Percentiles rank a stretch among this genome's conserved stretches.
Evolutionary conservation across 2,329 filamentous ascomycete genomes (phyloP).

Genomic region (Colletotrichum shisoi): DNA sequence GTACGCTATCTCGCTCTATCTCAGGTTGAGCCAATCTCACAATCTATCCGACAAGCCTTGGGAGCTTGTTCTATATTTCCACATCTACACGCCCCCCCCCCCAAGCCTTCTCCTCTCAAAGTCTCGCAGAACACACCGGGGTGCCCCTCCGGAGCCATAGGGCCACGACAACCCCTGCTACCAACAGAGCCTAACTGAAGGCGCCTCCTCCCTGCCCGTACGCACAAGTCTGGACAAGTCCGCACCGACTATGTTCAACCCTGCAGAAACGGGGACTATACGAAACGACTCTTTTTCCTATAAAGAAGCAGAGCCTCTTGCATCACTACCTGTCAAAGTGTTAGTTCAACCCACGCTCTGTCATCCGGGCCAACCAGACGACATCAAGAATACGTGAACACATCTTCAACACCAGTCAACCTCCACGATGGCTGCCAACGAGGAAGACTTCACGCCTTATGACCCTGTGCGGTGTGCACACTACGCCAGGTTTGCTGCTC

Average conservation of each 20-base stretch:
- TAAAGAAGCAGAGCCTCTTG: conserved; percentile 39
- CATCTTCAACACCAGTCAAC: conserved; percentile 7
- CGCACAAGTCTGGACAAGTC: conserved; percentile 33
- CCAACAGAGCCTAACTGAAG: conserved; percentile 19
- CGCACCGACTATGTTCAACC: conserved; percentile 21
- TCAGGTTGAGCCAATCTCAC: conserved; percentile 25
- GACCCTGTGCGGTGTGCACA: conserved; percentile 46
- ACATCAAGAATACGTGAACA: conserved; percentile 11
- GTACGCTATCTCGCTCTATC: conserved; percentile 18
- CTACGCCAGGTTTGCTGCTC: conserved; percentile 56
- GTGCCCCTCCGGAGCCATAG: conserved; percentile 25
- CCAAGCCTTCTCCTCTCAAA: neutral
- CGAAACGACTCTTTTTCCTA: conserved; percentile 26
- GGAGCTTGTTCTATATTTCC: conserved; percentile 24
- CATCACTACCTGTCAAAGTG: conserved; percentile 22
- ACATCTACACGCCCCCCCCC: conserved; percentile 12
- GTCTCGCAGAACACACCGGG: conserved; percentile 34
- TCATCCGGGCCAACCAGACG: conserved; percentile 30
- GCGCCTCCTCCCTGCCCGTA: conserved; percentile 30
- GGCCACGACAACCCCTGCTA: conserved; percentile 29
- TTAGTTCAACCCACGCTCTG: conserved; percentile 11
- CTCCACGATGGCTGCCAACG: conserved; percentile 27
- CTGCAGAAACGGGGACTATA: conserved; percentile 30
- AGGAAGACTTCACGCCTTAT: conserved; percentile 30
- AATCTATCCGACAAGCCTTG: conserved; percentile 32